phyloP scores from a whole-genome alignment of 805 yeast genomes.

The Ogataea chonburiensis region DNA sequence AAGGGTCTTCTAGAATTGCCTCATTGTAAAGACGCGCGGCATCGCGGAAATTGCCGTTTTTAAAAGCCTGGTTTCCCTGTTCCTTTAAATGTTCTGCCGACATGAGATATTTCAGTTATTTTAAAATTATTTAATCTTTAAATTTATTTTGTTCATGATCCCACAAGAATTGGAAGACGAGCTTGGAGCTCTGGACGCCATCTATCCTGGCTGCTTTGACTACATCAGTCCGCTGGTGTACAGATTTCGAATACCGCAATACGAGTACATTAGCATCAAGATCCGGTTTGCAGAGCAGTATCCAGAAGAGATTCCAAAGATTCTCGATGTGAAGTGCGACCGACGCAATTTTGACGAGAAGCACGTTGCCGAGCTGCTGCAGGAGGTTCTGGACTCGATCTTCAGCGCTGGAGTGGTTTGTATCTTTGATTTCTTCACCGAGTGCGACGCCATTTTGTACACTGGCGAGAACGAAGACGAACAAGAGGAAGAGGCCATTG shows the following conservation, averaged over 20 bases:
- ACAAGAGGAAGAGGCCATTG: slow-evolving; percentile 25
- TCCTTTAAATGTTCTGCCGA: slow-evolving; percentile 36
- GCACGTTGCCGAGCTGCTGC: slow-evolving; percentile 47
- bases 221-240: slow-evolving; percentile 39
- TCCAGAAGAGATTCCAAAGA: slow-evolving; percentile 63
- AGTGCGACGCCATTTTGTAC: slow-evolving; percentile 54
- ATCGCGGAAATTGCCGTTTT: slow-evolving; percentile 40
- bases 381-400: slow-evolving; percentile 50
- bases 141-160: slow-evolving; percentile 17
- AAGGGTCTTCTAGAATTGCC: slow-evolving; percentile 50
- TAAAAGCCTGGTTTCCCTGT: slow-evolving; percentile 56
- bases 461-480: slow-evolving; percentile 35
- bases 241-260: slow-evolving; percentile 58
- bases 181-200: slow-evolving; percentile 79
- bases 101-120: slow-evolving; percentile 4
- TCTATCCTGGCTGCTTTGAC: slow-evolving; percentile 65
- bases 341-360: slow-evolving; percentile 40
- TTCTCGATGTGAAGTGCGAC: slow-evolving; percentile 50
- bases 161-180: slow-evolving; percentile 65
- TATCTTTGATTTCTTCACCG: slow-evolving; percentile 73
- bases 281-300: slow-evolving; percentile 70
- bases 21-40: slow-evolving; percentile 56
- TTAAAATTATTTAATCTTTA: not conserved
- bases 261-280: slow-evolving; percentile 58
- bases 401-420: slow-evolving; percentile 67